phyloP scores from a whole-genome alignment of 2,329 filamentous ascomycete species.

The Monosporascus ibericus region DNA sequence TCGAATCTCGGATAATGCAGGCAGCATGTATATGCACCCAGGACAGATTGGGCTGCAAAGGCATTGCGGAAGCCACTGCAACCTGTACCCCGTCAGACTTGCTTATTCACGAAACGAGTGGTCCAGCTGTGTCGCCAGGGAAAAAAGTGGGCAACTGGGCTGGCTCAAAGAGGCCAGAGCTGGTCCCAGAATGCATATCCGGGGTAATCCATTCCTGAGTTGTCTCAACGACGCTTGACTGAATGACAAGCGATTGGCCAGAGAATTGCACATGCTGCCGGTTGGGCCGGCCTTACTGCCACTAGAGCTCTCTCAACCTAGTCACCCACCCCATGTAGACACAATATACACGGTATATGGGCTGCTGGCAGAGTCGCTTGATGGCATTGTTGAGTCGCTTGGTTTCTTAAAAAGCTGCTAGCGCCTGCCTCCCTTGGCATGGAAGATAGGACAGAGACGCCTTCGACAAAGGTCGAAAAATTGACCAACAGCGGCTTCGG shows the following conservation, averaged over 20 bases:
- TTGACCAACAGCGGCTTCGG: no score
- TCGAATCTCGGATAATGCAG: background rate
- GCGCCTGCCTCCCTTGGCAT: no score
- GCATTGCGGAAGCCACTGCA: constrained; percentile 13
- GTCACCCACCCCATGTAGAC: no score
- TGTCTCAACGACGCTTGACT: background rate
- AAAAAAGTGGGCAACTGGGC: background rate
- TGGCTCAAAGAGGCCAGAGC: background rate
- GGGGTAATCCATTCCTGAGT: background rate
- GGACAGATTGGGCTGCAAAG: constrained; percentile 25
- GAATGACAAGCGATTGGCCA: background rate
- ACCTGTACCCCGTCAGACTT: constrained; percentile 18
- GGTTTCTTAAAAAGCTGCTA: no score
- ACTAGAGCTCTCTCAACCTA: background rate
- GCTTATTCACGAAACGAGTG: constrained; percentile 16
- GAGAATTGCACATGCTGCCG: background rate
- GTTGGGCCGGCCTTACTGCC: background rate
- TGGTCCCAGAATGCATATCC: background rate
- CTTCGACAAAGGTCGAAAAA: no score
- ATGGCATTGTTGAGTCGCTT: no score
- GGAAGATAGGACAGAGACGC: no score
- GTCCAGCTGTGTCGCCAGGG: constrained; percentile 6
- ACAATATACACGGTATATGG: no score
- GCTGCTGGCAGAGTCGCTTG: no score
- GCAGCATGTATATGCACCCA: constrained; percentile 10